These are phyloP conservation scores for Agaricus sinodeliciosus DNA, from an alignment of 768 basidiomycete genomes.

Conservation along the genomic window DNA sequence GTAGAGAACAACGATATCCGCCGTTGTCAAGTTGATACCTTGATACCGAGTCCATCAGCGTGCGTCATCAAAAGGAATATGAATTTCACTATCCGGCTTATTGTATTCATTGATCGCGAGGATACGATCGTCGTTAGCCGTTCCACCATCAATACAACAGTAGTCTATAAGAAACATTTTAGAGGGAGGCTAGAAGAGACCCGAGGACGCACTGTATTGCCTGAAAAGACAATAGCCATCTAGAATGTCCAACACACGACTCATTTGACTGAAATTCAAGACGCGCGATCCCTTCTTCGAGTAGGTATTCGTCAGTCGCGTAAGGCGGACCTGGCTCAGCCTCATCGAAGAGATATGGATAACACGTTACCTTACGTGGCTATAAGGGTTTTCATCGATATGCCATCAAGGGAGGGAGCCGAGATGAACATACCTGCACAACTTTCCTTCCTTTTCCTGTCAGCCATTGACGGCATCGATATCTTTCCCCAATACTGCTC, in stretches of 20 bases:
- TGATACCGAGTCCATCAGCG: constrained; percentile 94
- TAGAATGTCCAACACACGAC: constrained; percentile 91
- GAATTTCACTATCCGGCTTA: constrained; percentile 88
- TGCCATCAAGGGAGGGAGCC: background rate
- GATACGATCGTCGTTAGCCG: constrained; percentile 95
- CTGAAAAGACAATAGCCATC: constrained; percentile 97
- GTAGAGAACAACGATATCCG: constrained; percentile 92
- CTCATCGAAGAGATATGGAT: constrained; percentile 90
- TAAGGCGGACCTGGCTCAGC: constrained; percentile 99
- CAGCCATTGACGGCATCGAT: constrained; percentile 98
- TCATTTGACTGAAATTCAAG: constrained; percentile 99
- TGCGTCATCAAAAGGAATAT: constrained; percentile 95
- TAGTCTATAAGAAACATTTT: constrained; percentile 53
- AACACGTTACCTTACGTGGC: constrained; percentile 84
- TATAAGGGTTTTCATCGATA: constrained; percentile 14
- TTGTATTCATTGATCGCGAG: constrained; percentile 97
- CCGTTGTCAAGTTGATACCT: constrained; percentile 93
- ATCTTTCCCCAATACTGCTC: constrained; percentile 92
- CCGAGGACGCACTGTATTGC: constrained; percentile 61
- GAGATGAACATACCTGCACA: constrained; percentile 71
- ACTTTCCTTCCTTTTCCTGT: constrained; percentile 97
- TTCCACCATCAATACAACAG: constrained; percentile 93
- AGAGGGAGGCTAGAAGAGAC: constrained; percentile 2
- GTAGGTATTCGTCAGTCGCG: constrained; percentile 94
- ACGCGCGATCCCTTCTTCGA: constrained; percentile 89